phyloP scores from a whole-genome alignment of 2,329 filamentous ascomycete genomes.

The Tolypocladium amazonense region DNA sequence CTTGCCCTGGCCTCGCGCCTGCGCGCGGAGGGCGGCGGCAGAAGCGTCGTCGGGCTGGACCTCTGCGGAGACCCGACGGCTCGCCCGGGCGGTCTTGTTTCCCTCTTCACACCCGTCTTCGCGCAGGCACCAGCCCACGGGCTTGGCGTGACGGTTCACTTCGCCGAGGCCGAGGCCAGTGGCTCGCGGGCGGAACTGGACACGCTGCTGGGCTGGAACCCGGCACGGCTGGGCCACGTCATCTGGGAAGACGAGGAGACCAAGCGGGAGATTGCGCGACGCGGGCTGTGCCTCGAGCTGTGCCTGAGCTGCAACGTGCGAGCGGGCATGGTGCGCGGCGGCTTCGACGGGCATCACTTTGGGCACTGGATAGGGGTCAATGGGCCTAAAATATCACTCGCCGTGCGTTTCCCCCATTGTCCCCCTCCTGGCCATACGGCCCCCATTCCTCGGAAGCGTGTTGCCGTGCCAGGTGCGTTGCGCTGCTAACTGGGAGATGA shows the following conservation, averaged over 20 bases:
- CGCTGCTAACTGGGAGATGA: neutral
- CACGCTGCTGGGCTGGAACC: conserved; percentile 53
- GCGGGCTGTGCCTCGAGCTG: conserved; percentile 57
- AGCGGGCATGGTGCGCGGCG: conserved; percentile 59
- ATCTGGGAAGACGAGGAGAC: conserved; percentile 58
- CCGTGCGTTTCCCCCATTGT: conserved; percentile 39
- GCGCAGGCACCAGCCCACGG: conserved; percentile 39
- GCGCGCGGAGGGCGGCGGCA: conserved; percentile 24
- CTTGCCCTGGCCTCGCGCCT: conserved; percentile 48
- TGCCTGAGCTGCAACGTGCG: conserved; percentile 76
- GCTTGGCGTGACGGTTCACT: conserved; percentile 63
- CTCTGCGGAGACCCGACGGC: conserved; percentile 62
- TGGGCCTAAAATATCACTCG: conserved; percentile 52
- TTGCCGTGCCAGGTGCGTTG: neutral
- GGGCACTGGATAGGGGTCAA: conserved; percentile 55
- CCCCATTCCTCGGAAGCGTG: too few species aligned
- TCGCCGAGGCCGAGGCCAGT: conserved; percentile 57
- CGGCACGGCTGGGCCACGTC: conserved; percentile 65
- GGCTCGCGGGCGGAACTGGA: conserved; percentile 49
- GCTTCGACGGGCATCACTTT: conserved; percentile 64
- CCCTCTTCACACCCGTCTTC: conserved; percentile 50
- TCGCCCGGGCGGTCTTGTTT: conserved; percentile 43
- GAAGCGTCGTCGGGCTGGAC: conserved; percentile 59
- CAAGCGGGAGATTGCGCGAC: conserved; percentile 40
- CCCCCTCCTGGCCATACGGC: neutral